Evolutionary conservation across 1,284 basidiomycete species (phyloP).

Genomic region (Ustilago curta): DNA sequence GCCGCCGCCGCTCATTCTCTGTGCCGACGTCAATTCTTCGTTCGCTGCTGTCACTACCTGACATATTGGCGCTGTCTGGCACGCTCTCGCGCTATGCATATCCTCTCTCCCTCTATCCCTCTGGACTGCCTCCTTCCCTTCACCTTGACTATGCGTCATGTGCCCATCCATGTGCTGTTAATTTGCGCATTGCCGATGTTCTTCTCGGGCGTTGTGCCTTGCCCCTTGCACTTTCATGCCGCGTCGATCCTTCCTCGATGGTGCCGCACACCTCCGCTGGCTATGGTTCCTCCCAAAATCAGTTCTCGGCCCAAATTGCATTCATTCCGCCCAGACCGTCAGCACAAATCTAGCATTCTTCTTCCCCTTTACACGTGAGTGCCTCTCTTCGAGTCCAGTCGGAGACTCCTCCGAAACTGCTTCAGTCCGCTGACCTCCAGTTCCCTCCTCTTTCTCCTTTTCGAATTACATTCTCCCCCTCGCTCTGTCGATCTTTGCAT

Average conservation of each 20-base stretch:
- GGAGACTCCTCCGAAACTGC: not conserved
- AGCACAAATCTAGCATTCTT: constrained; percentile 9
- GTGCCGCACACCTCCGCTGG: not conserved
- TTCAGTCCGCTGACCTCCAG: constrained; percentile 2
- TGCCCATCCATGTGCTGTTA: constrained; percentile 13
- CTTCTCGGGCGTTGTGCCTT: constrained; percentile 17
- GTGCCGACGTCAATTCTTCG: not conserved
- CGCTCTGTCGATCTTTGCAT: not conserved
- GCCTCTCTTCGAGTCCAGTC: not conserved
- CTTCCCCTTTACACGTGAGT: constrained; percentile 18
- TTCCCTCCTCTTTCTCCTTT: not conserved
- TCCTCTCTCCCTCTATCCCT: not conserved
- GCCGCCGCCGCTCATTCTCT: not conserved
- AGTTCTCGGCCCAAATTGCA: constrained; percentile 18
- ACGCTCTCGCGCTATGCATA: constrained; percentile 25
- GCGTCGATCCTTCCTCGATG: constrained; percentile 11
- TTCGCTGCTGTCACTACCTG: constrained; percentile 13
- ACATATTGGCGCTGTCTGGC: constrained; percentile 15
- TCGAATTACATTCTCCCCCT: not conserved
- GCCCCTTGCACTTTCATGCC: constrained; percentile 17
- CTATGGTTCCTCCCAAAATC: not conserved
- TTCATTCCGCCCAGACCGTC: constrained; percentile 12
- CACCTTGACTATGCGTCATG: constrained; percentile 5
- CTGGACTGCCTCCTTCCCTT: not conserved
- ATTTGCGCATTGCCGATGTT: constrained; percentile 21